Evolutionary conservation across 2,329 filamentous ascomycete species (phyloP), one percentile per base, ranked within the genome.

Genomic region (Alternaria sp.): DNA sequence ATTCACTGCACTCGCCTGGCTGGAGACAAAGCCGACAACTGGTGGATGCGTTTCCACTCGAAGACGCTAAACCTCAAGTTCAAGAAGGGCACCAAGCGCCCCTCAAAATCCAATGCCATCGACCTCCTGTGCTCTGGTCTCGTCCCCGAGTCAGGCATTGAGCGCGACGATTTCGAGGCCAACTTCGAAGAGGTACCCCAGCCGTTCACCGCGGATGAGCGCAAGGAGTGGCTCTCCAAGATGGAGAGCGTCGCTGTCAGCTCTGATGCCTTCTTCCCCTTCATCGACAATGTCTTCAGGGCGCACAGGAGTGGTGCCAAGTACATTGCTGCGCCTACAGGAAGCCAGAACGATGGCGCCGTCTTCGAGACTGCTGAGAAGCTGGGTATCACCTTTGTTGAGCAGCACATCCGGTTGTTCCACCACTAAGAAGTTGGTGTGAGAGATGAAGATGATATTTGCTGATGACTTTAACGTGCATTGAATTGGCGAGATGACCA

Each of bases 1-100:
- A 99, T 99, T 74, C 96, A 99, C 87, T 99, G 96, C 88, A 99
- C 96, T 45, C 91, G 96, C 70, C 89, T 99, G 55, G 96, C 96
- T 11, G 96, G 96, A 64, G 95, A 98, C 86, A 99, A 99, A 87
- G 93, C 94, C 52, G 96, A 99, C 83, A 97, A 97, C 86, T 98
- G 95, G 95, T 99, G 95, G 96, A 91, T 99, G 86, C 92, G 96
- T 76, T 98, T 98, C 89, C 92, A 97, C 85, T 90, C 93, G 72
- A 91, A 93, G 57, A 92, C 96, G 12, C 87, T 98, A 54, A 86
- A 85, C 77, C 91, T 99, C 80, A 92, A 95, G 85, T 99, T 93
- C 93, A 97, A 97, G 88, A 95, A 96, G 85, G 95, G 96, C 74
- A 93, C 92, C 78, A 98, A 98, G 89, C 90, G 96, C 61, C 88